Conservation (phyloP, 1,284 basidiomycete species). For the Heterobasidion occidentale region DNA sequence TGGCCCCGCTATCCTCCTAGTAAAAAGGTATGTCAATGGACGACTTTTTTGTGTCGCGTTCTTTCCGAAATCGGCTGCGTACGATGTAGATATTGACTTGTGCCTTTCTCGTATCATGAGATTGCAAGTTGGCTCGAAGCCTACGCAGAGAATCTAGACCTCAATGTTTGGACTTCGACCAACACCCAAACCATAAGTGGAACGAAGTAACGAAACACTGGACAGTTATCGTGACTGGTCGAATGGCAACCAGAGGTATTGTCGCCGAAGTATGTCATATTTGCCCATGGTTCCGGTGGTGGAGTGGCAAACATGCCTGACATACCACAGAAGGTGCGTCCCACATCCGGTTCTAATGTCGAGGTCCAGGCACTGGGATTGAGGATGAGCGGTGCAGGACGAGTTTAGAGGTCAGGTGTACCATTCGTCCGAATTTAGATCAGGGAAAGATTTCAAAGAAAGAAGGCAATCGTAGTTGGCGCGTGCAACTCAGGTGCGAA, state of each 20-base stretch:
- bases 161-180: conserved; percentile 59
- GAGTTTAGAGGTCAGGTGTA: conserved; percentile 35
- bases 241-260: conserved; percentile 38
- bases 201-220: conserved; percentile 40
- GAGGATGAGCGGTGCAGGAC: conserved; percentile 17
- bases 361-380: not conserved
- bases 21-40: conserved; percentile 28
- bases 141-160: conserved; percentile 56
- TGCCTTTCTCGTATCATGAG: conserved; percentile 20
- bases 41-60: not conserved
- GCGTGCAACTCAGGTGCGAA: conserved; percentile 36
- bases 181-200: conserved; percentile 34
- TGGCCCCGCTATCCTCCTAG: conserved; percentile 61
- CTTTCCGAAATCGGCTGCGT: not conserved
- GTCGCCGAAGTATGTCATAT: conserved; percentile 48
- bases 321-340: conserved; percentile 30
- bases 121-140: conserved; percentile 64
- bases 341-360: not conserved
- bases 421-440: conserved; percentile 33
- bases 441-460: conserved; percentile 29
- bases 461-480: conserved; percentile 44
- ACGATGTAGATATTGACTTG: not conserved
- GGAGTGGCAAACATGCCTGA: conserved; percentile 40
- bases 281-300: conserved; percentile 56
- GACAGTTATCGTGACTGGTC: conserved; percentile 39